Evolutionary conservation across 345 rosid genomes (phyloP).

Genomic region (Theobroma cacao): DNA sequence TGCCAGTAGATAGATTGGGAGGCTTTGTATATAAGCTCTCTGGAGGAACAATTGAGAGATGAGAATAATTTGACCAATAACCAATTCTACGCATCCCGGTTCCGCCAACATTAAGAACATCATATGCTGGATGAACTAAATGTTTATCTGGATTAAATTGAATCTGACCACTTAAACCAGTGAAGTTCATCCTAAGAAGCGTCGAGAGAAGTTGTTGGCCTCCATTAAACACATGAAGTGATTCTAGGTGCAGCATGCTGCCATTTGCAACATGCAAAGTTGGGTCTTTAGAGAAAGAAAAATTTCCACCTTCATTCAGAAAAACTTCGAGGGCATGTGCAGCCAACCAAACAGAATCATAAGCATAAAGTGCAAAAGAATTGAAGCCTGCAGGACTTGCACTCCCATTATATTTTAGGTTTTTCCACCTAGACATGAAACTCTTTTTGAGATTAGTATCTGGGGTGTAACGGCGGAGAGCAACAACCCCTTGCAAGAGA

Average conservation of each 20-base stretch:
- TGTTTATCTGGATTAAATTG: conserved; percentile 55
- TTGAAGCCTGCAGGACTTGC: conserved; percentile 43
- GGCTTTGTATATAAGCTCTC: conserved; percentile 58
- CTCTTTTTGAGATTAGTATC: conserved; percentile 52
- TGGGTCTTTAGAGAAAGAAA: conserved; percentile 69
- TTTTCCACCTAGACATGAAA: conserved; percentile 55
- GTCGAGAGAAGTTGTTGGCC: conserved; percentile 65
- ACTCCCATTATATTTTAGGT: conserved; percentile 35
- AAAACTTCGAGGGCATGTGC: conserved; percentile 74
- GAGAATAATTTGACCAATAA: conserved; percentile 83
- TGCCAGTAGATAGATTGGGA: conserved; percentile 40
- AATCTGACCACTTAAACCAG: conserved; percentile 68
- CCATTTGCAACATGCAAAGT: conserved; percentile 41
- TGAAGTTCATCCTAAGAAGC: conserved; percentile 57
- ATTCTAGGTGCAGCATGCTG: conserved; percentile 49
- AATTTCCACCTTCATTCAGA: conserved; percentile 51
- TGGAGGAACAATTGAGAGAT: conserved; percentile 62
- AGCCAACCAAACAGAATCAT: conserved; percentile 91
- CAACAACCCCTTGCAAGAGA: conserved; percentile 84
- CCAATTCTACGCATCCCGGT: conserved; percentile 69
- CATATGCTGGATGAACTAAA: conserved; percentile 67
- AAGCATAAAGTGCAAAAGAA: conserved; percentile 81
- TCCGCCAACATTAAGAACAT: conserved; percentile 69
- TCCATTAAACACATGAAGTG: conserved; percentile 64
- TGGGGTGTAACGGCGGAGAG: conserved; percentile 76